Percentiles rank a stretch among this genome's conserved stretches.
These are phyloP conservation scores for Rhizopogon vesiculosus DNA, from an alignment of 768 basidiomycete genomes.

Conservation along the genomic window DNA sequence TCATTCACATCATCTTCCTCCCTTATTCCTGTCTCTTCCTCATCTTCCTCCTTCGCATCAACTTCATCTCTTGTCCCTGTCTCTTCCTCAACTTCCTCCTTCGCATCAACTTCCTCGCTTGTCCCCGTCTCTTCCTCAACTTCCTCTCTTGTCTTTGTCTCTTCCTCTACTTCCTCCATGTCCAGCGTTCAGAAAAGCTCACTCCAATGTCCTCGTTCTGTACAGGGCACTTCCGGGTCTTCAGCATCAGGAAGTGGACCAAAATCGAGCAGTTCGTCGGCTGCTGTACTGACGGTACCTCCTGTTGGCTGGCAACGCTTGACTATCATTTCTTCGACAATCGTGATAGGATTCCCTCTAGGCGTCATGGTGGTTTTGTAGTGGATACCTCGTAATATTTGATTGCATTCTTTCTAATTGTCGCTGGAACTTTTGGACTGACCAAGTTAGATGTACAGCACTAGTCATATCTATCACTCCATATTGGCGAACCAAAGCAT, in stretches of 20 bases:
- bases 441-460: neutral
- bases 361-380: conserved; percentile 22
- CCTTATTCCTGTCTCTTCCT: neutral
- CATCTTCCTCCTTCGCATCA: neutral
- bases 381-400: neutral
- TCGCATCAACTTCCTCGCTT: too few relatives aligned
- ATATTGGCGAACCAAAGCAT: neutral
- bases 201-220: neutral
- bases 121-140: neutral
- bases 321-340: conserved; percentile 19
- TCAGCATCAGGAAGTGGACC: conserved; percentile 2
- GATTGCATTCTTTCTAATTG: neutral
- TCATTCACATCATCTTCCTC: too few relatives aligned
- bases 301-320: conserved; percentile 21
- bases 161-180: neutral
- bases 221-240: neutral
- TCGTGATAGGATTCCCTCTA: conserved; percentile 19
- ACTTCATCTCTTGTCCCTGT: neutral
- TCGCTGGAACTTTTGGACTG: neutral
- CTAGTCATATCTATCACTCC: neutral
- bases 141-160: neutral
- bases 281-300: conserved; percentile 3
- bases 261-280: conserved; percentile 6
- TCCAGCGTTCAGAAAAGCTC: neutral
- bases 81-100: neutral